Evolutionary conservation across 2,329 filamentous ascomycete genomes (phyloP), one percentile per base, ranked within the genome.

Genomic region (Xylariaceae sp.): DNA sequence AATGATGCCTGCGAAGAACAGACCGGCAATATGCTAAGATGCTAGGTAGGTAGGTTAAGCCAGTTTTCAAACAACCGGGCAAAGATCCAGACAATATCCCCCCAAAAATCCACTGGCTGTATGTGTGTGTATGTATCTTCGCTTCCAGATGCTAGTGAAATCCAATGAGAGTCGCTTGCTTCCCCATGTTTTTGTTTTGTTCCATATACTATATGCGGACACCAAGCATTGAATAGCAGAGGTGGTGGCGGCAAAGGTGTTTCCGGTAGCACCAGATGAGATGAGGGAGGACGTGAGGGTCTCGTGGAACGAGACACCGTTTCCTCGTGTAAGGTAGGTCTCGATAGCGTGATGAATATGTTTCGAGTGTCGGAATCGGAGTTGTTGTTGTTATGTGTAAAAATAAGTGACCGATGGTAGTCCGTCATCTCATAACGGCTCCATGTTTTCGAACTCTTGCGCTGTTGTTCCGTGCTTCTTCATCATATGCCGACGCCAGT

Each of bases 401-500:
- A 60, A 47, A 34, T 7, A 41, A 35, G 3, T 9, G 13, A 37
- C 11, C 11, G 41, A n/a, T 45, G 23, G 7, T 50, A 17, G 9
- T 17, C 9, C 35, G 18, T 66, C 54, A 69, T 53, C 64, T 67
- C 45, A 55, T 44, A 64, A 63, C 57, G 67, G 55, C 30, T 71
- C 69, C 66, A 69, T 68, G 6, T 30, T 60, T 56, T 69, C 68
- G 9, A 70, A 66, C 13, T 69, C 64, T 50, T 60, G 61, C 5
- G 67, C 58, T 55, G 63, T 66, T 2, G 65, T 64, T 13, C 65
- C 66, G 56, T 86, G 83, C 64, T 84, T 85, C 69, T 84, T 85
- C 41, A 77, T 74, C 82, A 86, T 85, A 67, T 86, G 83, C 58
- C 83, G 74, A 65, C 82, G 80, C 82, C 82, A 85, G 69, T 86